Evolutionary conservation across 768 basidiomycete species (phyloP).

Genomic region (Fomitopsis pulvina): DNA sequence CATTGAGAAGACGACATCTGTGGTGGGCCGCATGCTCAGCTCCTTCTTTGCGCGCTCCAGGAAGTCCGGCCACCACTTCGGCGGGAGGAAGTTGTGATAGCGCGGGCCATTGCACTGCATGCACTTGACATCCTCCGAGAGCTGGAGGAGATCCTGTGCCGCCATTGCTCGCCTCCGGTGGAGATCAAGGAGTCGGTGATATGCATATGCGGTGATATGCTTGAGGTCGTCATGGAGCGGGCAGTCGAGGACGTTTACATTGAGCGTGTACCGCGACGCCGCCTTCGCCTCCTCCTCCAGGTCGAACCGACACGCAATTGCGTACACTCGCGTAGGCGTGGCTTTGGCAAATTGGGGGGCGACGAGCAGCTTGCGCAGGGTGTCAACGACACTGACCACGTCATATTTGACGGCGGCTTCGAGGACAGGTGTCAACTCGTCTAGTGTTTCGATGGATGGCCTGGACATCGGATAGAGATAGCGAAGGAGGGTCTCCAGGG

Average conservation of each 20-base stretch:
- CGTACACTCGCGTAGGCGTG: slow-evolving; percentile 58
- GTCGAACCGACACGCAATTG: slow-evolving; percentile 61
- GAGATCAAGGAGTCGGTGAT: slow-evolving; percentile 56
- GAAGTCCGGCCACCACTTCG: slow-evolving; percentile 68
- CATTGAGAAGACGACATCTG: slow-evolving; percentile 54
- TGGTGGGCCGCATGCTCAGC: slow-evolving; percentile 46
- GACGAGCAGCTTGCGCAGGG: slow-evolving; percentile 47
- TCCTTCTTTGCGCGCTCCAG: slow-evolving; percentile 52
- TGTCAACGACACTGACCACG: slow-evolving; percentile 36
- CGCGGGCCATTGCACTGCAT: slow-evolving; percentile 57
- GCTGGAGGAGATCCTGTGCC: slow-evolving; percentile 40
- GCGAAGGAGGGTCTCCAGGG: slow-evolving; percentile 45
- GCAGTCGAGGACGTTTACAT: slow-evolving; percentile 45
- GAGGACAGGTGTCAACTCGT: slow-evolving; percentile 46
- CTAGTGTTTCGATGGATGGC: slow-evolving; percentile 43
- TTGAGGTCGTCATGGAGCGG: slow-evolving; percentile 57
- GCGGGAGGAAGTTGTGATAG: slow-evolving; percentile 39
- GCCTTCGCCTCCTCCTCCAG: slow-evolving; percentile 55
- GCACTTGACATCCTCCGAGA: slow-evolving; percentile 50
- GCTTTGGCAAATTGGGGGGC: slow-evolving; percentile 40
- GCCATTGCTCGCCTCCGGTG: slow-evolving; percentile 47
- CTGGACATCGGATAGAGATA: slow-evolving; percentile 58
- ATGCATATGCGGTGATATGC: slow-evolving; percentile 61
- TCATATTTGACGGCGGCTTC: slow-evolving; percentile 61
- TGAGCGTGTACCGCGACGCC: slow-evolving; percentile 55